A percentile compares a stretch with the other conserved stretches of the same genome.
phyloP scores from a whole-genome alignment of 1,284 basidiomycete genomes.

The Ceratobasidium sp. region DNA sequence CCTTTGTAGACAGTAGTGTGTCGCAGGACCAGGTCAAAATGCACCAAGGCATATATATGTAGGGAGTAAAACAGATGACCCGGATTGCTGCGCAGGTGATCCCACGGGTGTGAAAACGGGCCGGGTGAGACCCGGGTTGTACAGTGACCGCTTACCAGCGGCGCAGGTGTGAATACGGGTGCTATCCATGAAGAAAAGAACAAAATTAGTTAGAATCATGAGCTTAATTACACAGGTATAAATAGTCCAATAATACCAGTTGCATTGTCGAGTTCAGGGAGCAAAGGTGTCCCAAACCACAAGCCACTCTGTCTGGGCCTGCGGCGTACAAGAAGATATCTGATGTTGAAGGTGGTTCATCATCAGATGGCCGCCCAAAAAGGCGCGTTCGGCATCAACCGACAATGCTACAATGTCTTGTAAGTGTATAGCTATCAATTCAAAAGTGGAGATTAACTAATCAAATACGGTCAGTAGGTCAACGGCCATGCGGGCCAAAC shows the following conservation, averaged over 20 bases:
- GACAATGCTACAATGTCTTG: background rate
- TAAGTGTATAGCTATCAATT: too few relatives aligned
- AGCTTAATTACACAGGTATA: background rate
- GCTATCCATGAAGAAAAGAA: background rate
- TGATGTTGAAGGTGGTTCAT: constrained; percentile 25
- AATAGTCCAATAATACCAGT: background rate
- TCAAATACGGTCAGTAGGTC: too few relatives aligned
- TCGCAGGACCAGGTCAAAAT: too few relatives aligned
- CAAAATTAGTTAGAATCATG: background rate
- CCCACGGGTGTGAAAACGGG: constrained; percentile 25
- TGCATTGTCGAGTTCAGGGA: constrained; percentile 5
- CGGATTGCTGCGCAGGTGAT: constrained; percentile 18
- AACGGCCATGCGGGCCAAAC: too few relatives aligned
- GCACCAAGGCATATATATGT: background rate
- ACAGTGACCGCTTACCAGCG: constrained; percentile 12
- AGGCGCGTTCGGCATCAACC: constrained; percentile 23
- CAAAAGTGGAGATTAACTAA: too few relatives aligned
- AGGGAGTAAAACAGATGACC: constrained; percentile 32
- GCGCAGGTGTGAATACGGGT: background rate
- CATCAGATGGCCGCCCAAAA: constrained; percentile 15
- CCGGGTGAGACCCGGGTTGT: constrained; percentile 15
- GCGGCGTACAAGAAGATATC: constrained; percentile 5
- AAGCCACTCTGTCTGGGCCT: constrained; percentile 20
- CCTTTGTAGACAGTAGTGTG: too few relatives aligned
- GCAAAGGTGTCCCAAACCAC: constrained; percentile 24